phyloP scores from a whole-genome alignment of 495 filamentous ascomycete species.

The Poronia punctata region DNA sequence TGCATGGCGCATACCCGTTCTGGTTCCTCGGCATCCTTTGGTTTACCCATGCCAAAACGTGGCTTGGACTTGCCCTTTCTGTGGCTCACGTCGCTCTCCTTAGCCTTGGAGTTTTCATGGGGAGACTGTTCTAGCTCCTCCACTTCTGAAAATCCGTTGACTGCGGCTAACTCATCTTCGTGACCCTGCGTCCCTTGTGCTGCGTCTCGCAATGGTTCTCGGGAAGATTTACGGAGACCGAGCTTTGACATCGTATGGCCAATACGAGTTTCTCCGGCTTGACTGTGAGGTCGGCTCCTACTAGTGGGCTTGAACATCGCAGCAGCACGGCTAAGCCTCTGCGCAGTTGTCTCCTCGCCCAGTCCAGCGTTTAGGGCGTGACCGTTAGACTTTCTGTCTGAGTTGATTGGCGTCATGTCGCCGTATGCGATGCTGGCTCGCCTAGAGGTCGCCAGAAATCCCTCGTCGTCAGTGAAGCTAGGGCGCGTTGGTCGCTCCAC shows the following conservation, averaged over 20 bases:
- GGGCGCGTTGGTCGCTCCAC: conserved; percentile 25
- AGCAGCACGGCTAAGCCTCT: conserved; percentile 51
- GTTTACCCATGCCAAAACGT: conserved; percentile 33
- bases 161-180: conserved; percentile 28
- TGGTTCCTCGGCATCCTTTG: conserved; percentile 37
- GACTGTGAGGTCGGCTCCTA: conserved; percentile 61
- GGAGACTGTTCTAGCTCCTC: conserved; percentile 26
- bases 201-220: conserved; percentile 34
- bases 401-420: conserved; percentile 35
- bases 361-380: conserved; percentile 36
- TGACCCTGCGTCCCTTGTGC: conserved; percentile 25
- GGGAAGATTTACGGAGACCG: conserved; percentile 44
- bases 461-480: conserved; percentile 33
- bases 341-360: conserved; percentile 43
- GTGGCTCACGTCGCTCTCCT: conserved; percentile 31
- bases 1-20: conserved; percentile 62
- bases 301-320: conserved; percentile 49
- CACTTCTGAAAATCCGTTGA: conserved; percentile 36
- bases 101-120: conserved; percentile 6
- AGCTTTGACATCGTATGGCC: conserved; percentile 62
- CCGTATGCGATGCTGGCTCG: conserved; percentile 43
- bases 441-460: conserved; percentile 29
- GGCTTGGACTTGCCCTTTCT: conserved; percentile 40
- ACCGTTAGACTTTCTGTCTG: conserved; percentile 28
- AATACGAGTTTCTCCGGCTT: conserved; percentile 59